A percentile compares a stretch with the other conserved stretches of the same genome.
Conservation (phyloP, 257 asterid species). For the Rauvolfia tetraphylla region DNA sequence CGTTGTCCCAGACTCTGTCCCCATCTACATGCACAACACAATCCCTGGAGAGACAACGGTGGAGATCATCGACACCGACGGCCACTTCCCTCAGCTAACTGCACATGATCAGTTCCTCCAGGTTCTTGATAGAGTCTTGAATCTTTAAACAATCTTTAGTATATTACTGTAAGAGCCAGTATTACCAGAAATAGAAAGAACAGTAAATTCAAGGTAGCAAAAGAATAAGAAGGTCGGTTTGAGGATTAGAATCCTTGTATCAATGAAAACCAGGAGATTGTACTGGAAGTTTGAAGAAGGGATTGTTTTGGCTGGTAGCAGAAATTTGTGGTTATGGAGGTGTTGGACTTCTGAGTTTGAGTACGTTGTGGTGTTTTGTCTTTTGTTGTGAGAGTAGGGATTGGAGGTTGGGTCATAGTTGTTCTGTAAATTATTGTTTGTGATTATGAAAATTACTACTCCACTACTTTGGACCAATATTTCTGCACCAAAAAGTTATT, state of each 20-base stretch:
- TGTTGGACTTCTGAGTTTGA: background rate
- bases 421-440: constrained; percentile 6
- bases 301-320: background rate
- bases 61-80: constrained; percentile 47
- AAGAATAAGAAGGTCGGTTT: background rate
- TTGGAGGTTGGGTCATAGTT: constrained; percentile 7
- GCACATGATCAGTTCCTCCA: constrained; percentile 47
- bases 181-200: background rate
- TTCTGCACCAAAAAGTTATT: constrained; percentile 4
- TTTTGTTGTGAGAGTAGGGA: background rate
- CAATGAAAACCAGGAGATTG: background rate
- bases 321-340: constrained; percentile 4
- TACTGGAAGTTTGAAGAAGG: background rate
- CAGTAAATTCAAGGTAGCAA: background rate
- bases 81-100: constrained; percentile 85
- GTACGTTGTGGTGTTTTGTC: background rate
- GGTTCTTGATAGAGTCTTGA: constrained; percentile 40
- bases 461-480: background rate
- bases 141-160: background rate
- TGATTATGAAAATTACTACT: constrained; percentile 3
- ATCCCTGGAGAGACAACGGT: constrained; percentile 44
- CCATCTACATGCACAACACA: constrained; percentile 41
- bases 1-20: constrained; percentile 65
- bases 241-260: background rate
- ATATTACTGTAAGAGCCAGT: background rate